These are phyloP conservation scores for Globisporangium orthogonon DNA, from an alignment of 352 stramenopile species.

Conservation along the genomic window DNA sequence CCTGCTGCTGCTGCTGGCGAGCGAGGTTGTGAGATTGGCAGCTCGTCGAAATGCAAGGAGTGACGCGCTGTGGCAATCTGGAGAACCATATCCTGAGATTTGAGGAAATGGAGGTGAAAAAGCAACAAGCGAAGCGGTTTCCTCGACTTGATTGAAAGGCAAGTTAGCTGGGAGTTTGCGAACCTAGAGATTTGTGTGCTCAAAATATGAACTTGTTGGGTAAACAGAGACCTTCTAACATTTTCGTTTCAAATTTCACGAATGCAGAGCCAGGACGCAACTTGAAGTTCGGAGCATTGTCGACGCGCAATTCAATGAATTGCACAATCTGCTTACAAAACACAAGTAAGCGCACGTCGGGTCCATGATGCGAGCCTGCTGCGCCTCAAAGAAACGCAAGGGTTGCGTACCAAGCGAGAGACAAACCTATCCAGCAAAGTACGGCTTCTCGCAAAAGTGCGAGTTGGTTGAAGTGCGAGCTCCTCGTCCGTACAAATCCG, in stretches of 20 bases:
- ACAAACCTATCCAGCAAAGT: neutral
- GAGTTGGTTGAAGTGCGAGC: neutral
- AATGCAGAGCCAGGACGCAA: neutral
- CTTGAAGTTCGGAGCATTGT: neutral
- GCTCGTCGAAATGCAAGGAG: slow-evolving; percentile 2
- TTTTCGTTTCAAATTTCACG: too few species aligned
- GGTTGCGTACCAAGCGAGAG: neutral
- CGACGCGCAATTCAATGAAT: slow-evolving; percentile 7
- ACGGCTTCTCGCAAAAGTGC: neutral
- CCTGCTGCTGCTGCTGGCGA: neutral
- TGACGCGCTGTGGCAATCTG: neutral
- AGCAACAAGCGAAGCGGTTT: too few species aligned
- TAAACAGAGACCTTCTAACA: too few species aligned
- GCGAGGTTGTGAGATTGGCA: neutral
- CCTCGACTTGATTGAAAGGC: too few species aligned
- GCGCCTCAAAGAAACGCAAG: neutral
- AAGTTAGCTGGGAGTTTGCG: too few species aligned
- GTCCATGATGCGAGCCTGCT: neutral
- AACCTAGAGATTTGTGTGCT: too few species aligned
- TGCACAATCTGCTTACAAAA: slow-evolving; percentile 3
- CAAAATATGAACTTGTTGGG: too few species aligned
- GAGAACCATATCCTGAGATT: too few species aligned
- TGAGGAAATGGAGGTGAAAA: too few species aligned
- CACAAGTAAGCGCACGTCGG: neutral
- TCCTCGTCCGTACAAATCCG: neutral